These are phyloP conservation scores for Arthrobotrys sphaeroides DNA, from an alignment of 2,329 filamentous ascomycete species.

Conservation along the genomic window DNA sequence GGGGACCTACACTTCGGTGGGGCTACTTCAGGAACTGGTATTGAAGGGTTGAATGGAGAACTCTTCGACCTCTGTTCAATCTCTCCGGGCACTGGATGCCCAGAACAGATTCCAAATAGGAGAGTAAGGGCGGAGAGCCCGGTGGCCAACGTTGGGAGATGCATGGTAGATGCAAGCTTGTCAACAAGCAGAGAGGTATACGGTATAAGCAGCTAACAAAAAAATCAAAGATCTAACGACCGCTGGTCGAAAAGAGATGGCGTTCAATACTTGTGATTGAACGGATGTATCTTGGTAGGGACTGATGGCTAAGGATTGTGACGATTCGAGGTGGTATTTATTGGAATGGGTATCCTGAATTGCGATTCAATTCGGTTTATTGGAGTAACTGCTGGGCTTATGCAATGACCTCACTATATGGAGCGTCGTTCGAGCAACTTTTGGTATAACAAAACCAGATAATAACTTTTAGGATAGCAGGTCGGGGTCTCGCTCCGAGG, in stretches of 20 bases:
- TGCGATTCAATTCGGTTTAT: not conserved
- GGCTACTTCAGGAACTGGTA: conserved; percentile 36
- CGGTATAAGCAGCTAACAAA: not conserved
- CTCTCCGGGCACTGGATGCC: conserved; percentile 26
- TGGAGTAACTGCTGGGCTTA: not conserved
- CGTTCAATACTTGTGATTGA: too few species aligned
- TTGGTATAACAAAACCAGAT: not conserved
- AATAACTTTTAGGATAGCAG: not conserved
- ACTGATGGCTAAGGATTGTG: not conserved
- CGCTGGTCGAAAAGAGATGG: too few species aligned
- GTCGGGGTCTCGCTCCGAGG: not conserved
- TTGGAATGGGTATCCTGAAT: not conserved
- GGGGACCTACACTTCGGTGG: conserved; percentile 26
- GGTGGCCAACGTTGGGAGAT: not conserved
- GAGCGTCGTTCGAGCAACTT: conserved; percentile 27
- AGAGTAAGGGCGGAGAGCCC: not conserved
- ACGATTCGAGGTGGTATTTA: not conserved
- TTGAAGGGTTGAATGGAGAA: conserved; percentile 39
- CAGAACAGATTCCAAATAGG: not conserved
- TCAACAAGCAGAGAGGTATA: not conserved
- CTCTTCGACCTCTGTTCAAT: conserved; percentile 19
- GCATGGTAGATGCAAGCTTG: not conserved
- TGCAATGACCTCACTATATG: conserved; percentile 30
- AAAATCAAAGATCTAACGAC: too few species aligned
- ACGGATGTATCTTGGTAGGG: too few species aligned